Conservation (phyloP, 225 moss, liverwort and hornwort species). For the Pseudisothecium myosuroides region DNA sequence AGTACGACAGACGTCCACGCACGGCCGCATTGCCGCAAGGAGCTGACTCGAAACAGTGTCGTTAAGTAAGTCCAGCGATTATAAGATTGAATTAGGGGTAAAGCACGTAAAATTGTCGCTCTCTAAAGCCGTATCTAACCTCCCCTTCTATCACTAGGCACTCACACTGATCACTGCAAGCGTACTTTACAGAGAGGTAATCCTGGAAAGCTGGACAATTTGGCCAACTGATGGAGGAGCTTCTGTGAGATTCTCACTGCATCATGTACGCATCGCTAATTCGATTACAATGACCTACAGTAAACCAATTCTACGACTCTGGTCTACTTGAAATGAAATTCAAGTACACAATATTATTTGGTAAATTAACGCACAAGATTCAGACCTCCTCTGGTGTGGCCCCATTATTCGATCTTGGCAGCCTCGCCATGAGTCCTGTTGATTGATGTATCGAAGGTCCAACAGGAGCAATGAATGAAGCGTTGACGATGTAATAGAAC, state of each 20-base stretch:
- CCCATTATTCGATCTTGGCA: constrained; percentile 1
- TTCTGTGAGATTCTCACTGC: not conserved
- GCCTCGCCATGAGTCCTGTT: constrained; percentile 4
- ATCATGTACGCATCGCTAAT: not conserved
- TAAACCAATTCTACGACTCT: constrained; percentile 15
- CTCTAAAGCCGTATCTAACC: not conserved
- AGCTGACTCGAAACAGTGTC: not conserved
- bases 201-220: constrained; percentile 14
- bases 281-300: constrained; percentile 5
- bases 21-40: not conserved
- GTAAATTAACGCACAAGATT: constrained; percentile 12
- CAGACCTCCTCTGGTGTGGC: not conserved
- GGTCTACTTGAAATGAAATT: not conserved
- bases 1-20: not conserved
- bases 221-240: constrained; percentile 7
- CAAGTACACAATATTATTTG: constrained; percentile 20
- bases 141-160: not conserved
- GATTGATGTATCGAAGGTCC: not conserved
- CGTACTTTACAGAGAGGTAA: constrained; percentile 10
- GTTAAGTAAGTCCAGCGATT: constrained; percentile 6
- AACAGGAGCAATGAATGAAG: not conserved
- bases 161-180: constrained; percentile 8
- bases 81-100: constrained; percentile 7
- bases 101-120: not conserved
- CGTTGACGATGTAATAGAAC: not conserved